phyloP scores from a whole-genome alignment of 805 yeast genomes.

The Jamesozyma spencerorum region DNA sequence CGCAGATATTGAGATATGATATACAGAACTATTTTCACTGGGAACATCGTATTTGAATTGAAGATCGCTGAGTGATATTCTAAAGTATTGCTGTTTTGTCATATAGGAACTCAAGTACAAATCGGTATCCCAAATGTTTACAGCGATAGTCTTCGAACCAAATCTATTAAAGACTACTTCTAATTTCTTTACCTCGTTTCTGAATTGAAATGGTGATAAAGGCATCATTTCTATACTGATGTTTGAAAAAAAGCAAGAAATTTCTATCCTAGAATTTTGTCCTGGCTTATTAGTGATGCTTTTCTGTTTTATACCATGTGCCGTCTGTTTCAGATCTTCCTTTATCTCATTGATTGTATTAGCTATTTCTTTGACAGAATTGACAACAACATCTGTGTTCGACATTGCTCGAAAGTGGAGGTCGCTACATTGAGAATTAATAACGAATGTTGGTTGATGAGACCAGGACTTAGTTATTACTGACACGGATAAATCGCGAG shows the following conservation, averaged over 20 bases:
- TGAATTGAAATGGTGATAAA: conserved; percentile 17
- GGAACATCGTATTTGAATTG: conserved; percentile 8
- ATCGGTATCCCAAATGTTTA: conserved; percentile 21
- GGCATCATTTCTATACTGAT: conserved; percentile 21
- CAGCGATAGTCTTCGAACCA: conserved; percentile 10
- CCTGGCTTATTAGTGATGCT: neutral
- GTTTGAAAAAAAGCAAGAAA: conserved; percentile 12
- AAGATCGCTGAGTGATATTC: conserved; percentile 19
- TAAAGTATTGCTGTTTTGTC: conserved; percentile 22
- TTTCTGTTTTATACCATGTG: neutral
- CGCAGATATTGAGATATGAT: conserved; percentile 9
- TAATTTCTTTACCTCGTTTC: conserved; percentile 19
- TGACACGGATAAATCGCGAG: conserved; percentile 13
- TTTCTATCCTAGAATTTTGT: conserved; percentile 4
- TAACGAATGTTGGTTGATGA: conserved; percentile 10
- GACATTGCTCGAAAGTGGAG: conserved; percentile 18
- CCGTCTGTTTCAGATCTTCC: neutral
- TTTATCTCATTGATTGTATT: conserved; percentile 4
- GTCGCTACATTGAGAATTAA: conserved; percentile 15
- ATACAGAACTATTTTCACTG: neutral
- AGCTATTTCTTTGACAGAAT: conserved; percentile 12
- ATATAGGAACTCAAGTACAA: conserved; percentile 19
- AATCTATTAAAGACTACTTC: conserved; percentile 13
- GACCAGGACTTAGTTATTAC: conserved; percentile 15
- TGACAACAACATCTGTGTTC: conserved; percentile 12